Percentiles rank a stretch among this genome's conserved stretches.
These are phyloP conservation scores for Fusarium chlamydosporum DNA, from an alignment of 2,329 filamentous ascomycete species.

Conservation along the genomic window DNA sequence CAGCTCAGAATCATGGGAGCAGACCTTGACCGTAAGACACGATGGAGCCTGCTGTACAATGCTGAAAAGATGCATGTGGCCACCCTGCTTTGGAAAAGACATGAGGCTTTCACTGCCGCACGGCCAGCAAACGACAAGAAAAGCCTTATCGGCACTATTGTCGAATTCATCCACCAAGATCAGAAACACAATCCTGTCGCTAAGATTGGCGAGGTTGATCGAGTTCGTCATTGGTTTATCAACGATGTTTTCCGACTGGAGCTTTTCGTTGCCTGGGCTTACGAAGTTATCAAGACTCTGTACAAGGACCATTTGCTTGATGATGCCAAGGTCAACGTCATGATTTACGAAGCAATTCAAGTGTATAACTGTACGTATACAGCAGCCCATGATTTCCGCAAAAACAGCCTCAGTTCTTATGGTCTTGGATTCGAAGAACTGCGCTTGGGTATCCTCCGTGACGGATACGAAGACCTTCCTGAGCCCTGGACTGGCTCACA, in stretches of 20 bases:
- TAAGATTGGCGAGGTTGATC: constrained; percentile 79
- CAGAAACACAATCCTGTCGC: constrained; percentile 77
- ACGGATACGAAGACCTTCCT: constrained; percentile 77
- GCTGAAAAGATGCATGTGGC: constrained; percentile 92
- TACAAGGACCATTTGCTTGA: constrained; percentile 74
- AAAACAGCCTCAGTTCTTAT: constrained; percentile 77
- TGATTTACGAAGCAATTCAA: constrained; percentile 76
- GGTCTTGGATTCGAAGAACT: constrained; percentile 78
- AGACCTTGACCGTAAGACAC: constrained; percentile 74
- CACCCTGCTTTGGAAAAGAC: constrained; percentile 81
- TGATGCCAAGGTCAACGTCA: constrained; percentile 66
- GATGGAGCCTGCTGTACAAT: constrained; percentile 87
- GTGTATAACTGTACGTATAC: constrained; percentile 70
- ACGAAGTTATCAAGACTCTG: constrained; percentile 79
- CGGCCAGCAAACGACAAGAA: constrained; percentile 73
- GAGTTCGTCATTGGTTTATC: constrained; percentile 88
- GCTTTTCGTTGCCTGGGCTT: constrained; percentile 83
- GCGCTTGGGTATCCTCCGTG: constrained; percentile 72
- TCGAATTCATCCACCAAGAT: constrained; percentile 81
- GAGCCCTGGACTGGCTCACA: constrained; percentile 88
- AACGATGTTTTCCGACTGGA: constrained; percentile 80
- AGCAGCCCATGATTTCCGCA: constrained; percentile 78
- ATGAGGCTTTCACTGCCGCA: constrained; percentile 76
- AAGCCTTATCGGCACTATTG: constrained; percentile 79
- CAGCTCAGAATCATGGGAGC: constrained; percentile 77